Percentiles rank a stretch among this genome's conserved stretches.
phyloP scores from a whole-genome alignment of 1,284 basidiomycete species.

The Rhodofomes roseus region DNA sequence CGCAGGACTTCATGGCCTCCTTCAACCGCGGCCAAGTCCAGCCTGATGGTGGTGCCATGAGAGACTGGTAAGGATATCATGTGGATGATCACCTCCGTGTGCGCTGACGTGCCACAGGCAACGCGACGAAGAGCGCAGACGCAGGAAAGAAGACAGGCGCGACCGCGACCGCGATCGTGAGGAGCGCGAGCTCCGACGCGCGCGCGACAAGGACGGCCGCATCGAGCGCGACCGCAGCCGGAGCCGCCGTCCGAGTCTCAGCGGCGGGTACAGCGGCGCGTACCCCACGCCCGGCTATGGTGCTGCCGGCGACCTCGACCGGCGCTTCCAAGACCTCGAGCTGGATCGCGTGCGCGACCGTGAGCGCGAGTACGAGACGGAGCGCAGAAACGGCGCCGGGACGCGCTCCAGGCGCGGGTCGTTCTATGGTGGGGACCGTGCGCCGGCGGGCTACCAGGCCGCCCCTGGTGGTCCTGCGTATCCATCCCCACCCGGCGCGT shows the following conservation, averaged over 20 bases:
- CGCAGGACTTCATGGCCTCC: constrained; percentile 56
- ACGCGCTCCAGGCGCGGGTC: constrained; percentile 24
- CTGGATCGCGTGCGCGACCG: constrained; percentile 25
- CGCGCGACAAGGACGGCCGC: constrained; percentile 50
- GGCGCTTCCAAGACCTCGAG: constrained; percentile 28
- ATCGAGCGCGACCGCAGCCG: constrained; percentile 22
- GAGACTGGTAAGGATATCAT: constrained; percentile 7
- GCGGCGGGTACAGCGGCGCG: constrained; percentile 7
- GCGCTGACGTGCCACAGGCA: constrained; percentile 38
- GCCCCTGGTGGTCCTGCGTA: constrained; percentile 14
- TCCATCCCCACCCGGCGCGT: constrained; percentile 10
- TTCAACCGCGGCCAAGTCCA: constrained; percentile 40
- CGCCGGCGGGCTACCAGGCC: constrained; percentile 19
- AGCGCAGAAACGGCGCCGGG: constrained; percentile 15
- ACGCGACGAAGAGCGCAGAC: constrained; percentile 52
- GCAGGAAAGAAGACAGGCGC: constrained; percentile 39
- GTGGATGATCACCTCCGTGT: not conserved
- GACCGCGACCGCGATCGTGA: constrained; percentile 46
- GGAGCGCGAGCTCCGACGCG: constrained; percentile 49
- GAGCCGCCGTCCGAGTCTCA: constrained; percentile 17
- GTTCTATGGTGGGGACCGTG: constrained; percentile 20
- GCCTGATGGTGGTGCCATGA: constrained; percentile 6
- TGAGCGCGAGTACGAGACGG: constrained; percentile 24
- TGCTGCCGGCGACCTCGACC: constrained; percentile 28
- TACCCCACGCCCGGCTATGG: constrained; percentile 18